phyloP scores from a whole-genome alignment of 192 early-diverging fungal genomes.

The Backusella morwellensis region DNA sequence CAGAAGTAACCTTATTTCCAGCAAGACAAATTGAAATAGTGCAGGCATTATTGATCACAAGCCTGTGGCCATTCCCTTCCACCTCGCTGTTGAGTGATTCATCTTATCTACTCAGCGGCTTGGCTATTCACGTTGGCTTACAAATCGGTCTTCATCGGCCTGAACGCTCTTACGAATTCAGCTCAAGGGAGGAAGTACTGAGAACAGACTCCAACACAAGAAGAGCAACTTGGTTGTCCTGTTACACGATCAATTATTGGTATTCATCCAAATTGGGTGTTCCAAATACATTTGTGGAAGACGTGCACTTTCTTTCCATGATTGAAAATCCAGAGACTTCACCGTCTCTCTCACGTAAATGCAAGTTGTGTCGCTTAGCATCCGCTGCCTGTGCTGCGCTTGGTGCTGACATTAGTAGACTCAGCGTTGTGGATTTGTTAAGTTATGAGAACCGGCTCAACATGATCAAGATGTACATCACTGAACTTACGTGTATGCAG shows the following conservation, averaged over 20 bases:
- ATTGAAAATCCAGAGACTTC: background rate
- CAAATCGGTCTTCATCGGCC: constrained; percentile 17
- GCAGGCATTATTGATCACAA: background rate
- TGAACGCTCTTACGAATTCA: constrained; percentile 15
- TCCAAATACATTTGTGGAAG: background rate
- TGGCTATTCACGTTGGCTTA: constrained; percentile 4
- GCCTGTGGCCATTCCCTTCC: background rate
- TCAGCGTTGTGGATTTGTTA: background rate
- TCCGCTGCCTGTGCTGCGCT: background rate
- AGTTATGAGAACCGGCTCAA: background rate
- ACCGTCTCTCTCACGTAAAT: background rate
- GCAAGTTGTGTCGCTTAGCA: background rate
- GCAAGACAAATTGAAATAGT: background rate
- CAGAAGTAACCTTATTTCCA: background rate
- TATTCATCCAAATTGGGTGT: background rate
- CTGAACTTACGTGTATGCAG: background rate
- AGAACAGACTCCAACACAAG: background rate
- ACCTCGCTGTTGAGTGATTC: background rate
- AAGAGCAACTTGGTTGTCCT: background rate
- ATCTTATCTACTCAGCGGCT: background rate
- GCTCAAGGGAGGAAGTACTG: constrained; percentile 12
- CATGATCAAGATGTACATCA: background rate
- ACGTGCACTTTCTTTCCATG: background rate
- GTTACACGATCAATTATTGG: background rate
- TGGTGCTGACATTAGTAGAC: background rate